phyloP scores from a whole-genome alignment of 2,329 filamentous ascomycete genomes.

The Exophiala phaeomuriformis region DNA sequence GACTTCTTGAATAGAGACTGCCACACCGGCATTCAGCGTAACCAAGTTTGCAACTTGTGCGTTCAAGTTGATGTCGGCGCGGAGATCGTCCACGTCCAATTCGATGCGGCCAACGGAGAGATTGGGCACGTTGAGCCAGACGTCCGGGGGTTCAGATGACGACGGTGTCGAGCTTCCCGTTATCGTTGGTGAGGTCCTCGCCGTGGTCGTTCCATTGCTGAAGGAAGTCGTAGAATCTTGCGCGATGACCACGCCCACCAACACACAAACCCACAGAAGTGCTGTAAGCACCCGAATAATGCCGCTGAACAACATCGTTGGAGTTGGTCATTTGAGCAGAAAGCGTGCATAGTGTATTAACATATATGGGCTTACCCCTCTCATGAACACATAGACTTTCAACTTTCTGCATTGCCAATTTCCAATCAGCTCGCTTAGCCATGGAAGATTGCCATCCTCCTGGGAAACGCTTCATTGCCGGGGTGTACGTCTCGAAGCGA shows the following conservation, averaged over 20 bases:
- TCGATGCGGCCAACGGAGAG: constrained; percentile 54
- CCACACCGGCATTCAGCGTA: constrained; percentile 44
- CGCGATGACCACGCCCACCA: neutral
- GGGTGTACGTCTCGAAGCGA: neutral
- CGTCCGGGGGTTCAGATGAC: constrained; percentile 41
- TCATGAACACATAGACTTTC: neutral
- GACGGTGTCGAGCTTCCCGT: constrained; percentile 30
- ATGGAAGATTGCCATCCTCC: neutral
- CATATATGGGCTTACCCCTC: too few species aligned
- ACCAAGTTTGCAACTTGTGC: constrained; percentile 55
- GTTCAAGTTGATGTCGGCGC: constrained; percentile 54
- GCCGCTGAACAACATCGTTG: neutral
- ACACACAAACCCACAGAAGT: neutral
- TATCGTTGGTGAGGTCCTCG: constrained; percentile 29
- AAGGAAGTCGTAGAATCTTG: neutral
- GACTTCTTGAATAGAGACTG: constrained; percentile 43
- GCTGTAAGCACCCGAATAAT: neutral
- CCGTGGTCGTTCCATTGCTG: constrained; percentile 6
- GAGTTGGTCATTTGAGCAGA: neutral
- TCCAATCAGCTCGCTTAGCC: neutral
- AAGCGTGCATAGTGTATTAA: neutral
- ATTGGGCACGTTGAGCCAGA: constrained; percentile 51
- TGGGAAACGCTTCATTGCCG: neutral
- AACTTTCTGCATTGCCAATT: neutral
- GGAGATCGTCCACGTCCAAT: constrained; percentile 52